A percentile compares a stretch with the other conserved stretches of the same genome.
Evolutionary conservation across 345 rosid genomes (phyloP).

Genomic region (Ricinus communis): DNA sequence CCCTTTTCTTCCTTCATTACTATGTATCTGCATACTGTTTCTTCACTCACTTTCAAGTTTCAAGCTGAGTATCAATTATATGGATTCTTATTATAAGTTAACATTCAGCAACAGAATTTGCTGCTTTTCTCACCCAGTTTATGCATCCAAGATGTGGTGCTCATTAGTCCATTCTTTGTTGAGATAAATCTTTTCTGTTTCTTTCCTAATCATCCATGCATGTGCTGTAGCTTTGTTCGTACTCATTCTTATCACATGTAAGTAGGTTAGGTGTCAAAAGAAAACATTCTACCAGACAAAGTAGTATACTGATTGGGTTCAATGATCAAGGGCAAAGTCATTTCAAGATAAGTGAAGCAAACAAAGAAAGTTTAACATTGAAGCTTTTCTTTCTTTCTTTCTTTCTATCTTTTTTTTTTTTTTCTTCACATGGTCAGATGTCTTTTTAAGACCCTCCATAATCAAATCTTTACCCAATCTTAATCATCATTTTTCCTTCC

Average conservation of each 20-base stretch:
- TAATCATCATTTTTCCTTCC: conserved; percentile 17
- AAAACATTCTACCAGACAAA: neutral
- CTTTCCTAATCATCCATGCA: neutral
- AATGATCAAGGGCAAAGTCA: neutral
- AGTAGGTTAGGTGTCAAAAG: conserved; percentile 7
- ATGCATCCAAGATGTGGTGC: neutral
- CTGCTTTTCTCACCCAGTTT: neutral
- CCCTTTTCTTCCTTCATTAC: too few species aligned
- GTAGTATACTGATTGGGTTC: neutral
- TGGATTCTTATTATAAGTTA: too few species aligned
- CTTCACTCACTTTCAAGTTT: too few species aligned
- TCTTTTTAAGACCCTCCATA: conserved; percentile 4
- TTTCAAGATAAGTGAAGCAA: neutral
- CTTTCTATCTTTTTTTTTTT: neutral
- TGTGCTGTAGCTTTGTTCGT: neutral
- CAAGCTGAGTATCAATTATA: too few species aligned
- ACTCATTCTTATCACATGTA: neutral
- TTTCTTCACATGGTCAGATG: conserved; percentile 12
- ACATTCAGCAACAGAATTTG: too few species aligned
- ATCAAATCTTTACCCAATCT: conserved; percentile 1
- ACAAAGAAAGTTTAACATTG: too few species aligned
- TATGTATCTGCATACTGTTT: too few species aligned
- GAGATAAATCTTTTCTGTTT: too few species aligned
- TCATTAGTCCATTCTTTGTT: too few species aligned
- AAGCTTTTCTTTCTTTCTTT: too few species aligned